These are phyloP conservation scores for Trichophyton equinum DNA, from an alignment of 2,329 filamentous ascomycete genomes.

Conservation along the genomic window DNA sequence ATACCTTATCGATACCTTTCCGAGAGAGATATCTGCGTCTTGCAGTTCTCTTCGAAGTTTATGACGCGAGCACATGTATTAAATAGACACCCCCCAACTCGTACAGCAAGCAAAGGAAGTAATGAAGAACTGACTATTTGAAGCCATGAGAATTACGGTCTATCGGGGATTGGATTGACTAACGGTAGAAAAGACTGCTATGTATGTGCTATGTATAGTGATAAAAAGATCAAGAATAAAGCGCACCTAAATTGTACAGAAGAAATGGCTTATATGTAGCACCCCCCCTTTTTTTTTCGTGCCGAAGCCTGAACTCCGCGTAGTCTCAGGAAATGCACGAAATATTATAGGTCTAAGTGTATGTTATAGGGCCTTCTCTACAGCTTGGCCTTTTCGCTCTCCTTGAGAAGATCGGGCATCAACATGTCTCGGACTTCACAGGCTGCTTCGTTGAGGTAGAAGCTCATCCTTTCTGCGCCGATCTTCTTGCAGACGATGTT, in stretches of 20 bases:
- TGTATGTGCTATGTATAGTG: neutral
- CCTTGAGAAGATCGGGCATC: constrained; percentile 53
- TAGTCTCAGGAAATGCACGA: neutral
- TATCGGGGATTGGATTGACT: neutral
- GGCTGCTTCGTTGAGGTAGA: constrained; percentile 89
- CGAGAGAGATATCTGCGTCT: neutral
- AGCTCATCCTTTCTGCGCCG: constrained; percentile 84
- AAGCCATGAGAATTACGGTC: neutral
- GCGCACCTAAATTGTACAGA: neutral
- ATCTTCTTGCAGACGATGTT: constrained; percentile 92
- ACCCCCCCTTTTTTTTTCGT: neutral
- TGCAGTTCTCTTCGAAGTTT: neutral
- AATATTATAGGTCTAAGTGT: neutral
- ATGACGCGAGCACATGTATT: neutral
- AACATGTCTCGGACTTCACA: constrained; percentile 79
- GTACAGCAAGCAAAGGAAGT: neutral
- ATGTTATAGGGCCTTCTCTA: constrained; percentile 33
- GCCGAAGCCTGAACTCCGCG: neutral
- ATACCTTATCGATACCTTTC: neutral
- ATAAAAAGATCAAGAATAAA: neutral
- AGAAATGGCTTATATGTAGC: neutral
- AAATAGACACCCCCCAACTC: neutral
- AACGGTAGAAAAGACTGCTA: neutral
- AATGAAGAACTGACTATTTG: neutral
- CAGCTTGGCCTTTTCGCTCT: constrained; percentile 68